These are phyloP conservation scores for Cyberlindnera misumaiensis DNA, from an alignment of 805 yeast species.

Conservation along the genomic window DNA sequence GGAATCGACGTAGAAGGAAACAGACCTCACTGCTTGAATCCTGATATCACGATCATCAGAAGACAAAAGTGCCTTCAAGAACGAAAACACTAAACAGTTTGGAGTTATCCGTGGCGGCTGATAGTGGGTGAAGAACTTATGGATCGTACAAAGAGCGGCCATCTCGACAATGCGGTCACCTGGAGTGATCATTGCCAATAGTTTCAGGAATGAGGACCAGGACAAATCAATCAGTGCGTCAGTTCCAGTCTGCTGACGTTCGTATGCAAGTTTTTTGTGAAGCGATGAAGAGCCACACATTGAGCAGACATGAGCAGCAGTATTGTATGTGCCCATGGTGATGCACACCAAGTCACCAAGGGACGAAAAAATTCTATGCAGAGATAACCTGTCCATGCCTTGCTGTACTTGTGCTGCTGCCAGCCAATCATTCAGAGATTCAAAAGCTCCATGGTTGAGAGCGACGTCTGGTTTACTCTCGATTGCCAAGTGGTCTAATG, in stretches of 20 bases:
- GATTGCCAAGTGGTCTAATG: conserved; percentile 1
- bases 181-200: not conserved
- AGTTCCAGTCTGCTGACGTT: conserved; percentile 23
- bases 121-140: conserved; percentile 45
- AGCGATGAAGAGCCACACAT: conserved; percentile 7
- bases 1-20: conserved; percentile 44
- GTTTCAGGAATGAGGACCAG: not conserved
- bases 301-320: conserved; percentile 7
- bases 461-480: not conserved
- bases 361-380: conserved; percentile 26
- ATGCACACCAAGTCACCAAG: conserved; percentile 36
- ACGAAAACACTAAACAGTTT: conserved; percentile 29
- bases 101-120: conserved; percentile 36
- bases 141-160: conserved; percentile 38
- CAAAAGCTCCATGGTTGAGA: not conserved
- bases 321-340: conserved; percentile 24
- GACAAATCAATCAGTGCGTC: not conserved
- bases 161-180: conserved; percentile 29
- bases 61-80: conserved; percentile 33
- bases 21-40: conserved; percentile 40
- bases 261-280: conserved; percentile 17
- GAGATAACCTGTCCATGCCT: conserved; percentile 2
- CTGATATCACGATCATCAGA: conserved; percentile 50
- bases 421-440: conserved; percentile 6
- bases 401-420: not conserved